Evolutionary conservation across 306 rosid species (phyloP).

Genomic region (Neltuma alba): DNA sequence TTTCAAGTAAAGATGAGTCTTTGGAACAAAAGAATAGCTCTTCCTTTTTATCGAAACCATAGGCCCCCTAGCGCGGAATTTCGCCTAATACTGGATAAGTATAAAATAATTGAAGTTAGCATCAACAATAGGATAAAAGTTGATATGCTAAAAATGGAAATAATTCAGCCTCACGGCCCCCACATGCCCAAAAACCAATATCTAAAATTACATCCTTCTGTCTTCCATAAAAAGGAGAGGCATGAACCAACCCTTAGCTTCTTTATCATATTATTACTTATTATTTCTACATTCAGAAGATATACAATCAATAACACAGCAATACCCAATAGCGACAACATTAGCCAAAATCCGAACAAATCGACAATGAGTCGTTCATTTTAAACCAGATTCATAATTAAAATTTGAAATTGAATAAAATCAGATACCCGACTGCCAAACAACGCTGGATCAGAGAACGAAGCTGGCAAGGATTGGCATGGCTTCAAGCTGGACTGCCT

Average conservation of each 20-base stretch:
- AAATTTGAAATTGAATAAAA: background rate
- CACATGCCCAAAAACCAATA: background rate
- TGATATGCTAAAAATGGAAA: constrained; percentile 29
- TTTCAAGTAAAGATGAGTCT: constrained; percentile 8
- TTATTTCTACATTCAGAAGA: background rate
- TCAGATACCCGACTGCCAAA: constrained; percentile 37
- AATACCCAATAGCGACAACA: background rate
- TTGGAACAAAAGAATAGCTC: constrained; percentile 13
- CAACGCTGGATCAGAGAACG: constrained; percentile 31
- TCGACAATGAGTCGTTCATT: background rate
- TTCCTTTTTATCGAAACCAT: constrained; percentile 1
- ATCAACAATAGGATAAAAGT: constrained; percentile 14
- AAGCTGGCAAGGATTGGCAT: constrained; percentile 49
- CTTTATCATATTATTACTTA: constrained; percentile 1
- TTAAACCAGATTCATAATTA: constrained; percentile 35
- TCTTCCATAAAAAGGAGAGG: background rate
- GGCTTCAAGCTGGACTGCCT: constrained; percentile 39
- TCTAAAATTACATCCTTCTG: constrained; percentile 8
- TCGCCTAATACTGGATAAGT: background rate
- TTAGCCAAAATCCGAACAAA: constrained; percentile 39
- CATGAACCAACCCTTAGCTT: constrained; percentile 5
- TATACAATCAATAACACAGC: constrained; percentile 10
- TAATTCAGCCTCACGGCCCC: constrained; percentile 8
- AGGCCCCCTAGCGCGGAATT: background rate
- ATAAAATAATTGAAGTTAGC: constrained; percentile 20